A percentile compares a stretch with the other conserved stretches of the same genome.
These are phyloP conservation scores for Typha latifolia DNA, from an alignment of 176 grass and related monocot genomes.

Conservation along the genomic window DNA sequence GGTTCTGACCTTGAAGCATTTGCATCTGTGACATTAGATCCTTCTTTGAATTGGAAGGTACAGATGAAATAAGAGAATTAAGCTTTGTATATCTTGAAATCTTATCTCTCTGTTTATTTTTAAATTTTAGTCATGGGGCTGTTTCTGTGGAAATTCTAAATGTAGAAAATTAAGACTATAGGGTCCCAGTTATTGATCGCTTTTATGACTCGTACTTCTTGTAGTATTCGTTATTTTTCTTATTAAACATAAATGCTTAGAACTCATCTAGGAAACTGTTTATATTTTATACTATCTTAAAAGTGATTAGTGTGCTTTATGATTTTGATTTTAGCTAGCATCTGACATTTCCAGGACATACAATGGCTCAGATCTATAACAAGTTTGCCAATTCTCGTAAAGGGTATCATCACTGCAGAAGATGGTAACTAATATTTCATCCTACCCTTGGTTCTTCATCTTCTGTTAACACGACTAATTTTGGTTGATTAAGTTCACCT, in stretches of 20 bases:
- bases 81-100: not conserved
- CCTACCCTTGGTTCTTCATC: not conserved
- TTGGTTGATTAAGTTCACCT: not conserved
- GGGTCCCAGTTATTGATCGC: no score
- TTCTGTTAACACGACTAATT: not conserved
- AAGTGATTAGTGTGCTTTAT: constrained; percentile 6
- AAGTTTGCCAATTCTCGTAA: constrained; percentile 60
- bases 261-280: no score
- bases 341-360: constrained; percentile 41
- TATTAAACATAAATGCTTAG: no score
- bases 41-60: constrained; percentile 86
- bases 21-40: constrained; percentile 38
- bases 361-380: constrained; percentile 77
- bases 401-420: constrained; percentile 73
- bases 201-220: no score
- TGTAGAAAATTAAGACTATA: no score
- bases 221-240: no score
- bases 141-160: no score
- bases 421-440: constrained; percentile 35
- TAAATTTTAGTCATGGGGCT: no score
- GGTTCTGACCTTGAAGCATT: constrained; percentile 53
- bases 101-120: not conserved
- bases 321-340: not conserved
- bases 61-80: not conserved
- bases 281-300: not conserved